Evolutionary conservation across 1,284 basidiomycete genomes (phyloP), one percentile per base, ranked within the genome.

Genomic region (Leccinum angustisporum): DNA sequence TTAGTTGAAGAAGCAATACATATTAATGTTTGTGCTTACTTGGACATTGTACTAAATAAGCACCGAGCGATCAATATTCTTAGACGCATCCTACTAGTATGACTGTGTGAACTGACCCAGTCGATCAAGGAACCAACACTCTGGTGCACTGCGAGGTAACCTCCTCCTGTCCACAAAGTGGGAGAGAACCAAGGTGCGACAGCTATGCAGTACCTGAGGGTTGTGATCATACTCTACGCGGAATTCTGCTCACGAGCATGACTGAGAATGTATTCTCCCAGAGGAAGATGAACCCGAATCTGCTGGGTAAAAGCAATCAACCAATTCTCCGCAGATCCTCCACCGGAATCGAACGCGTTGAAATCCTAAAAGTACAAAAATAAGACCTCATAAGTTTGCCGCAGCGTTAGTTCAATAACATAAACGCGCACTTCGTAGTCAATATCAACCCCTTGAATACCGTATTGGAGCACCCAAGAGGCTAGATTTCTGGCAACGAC

Each of bases 381-480:
- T 0, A 33, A 34, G 33, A 34, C 33, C 1, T 34, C 16, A 2
- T 40, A 4, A 40, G 7, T 40, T 40, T n/a, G 8, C 38, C 14
- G 38, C 4, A 34, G 38, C 16, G n/a, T 16, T 16, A 13, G 33
- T 13, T 34, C 33, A 34, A 34, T 40, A 38, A 16, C 8, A 9
- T 40, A 9, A 40, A 40, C 38, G 4, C 13, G 13, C 3, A 38
- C 34, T 30, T 27, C 54, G 4, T 54, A 36, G 21, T 54, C 18
- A 8, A 25, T 13, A 57, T 86, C 84, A 43, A 85, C 74, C 38
- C 85, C 85, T 59, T 85, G 83, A 16, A 86, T 70, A 40, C 76
- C 75, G 67, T 79, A 82, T 59, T 80, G 57, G 63, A 76, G 77
- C 36, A 83, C 81, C 77, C 78, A 84, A 0, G 75, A 72, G 4